Conservation (phyloP, 768 basidiomycete genomes). For the Cystofilobasidium bisporidii region DNA sequence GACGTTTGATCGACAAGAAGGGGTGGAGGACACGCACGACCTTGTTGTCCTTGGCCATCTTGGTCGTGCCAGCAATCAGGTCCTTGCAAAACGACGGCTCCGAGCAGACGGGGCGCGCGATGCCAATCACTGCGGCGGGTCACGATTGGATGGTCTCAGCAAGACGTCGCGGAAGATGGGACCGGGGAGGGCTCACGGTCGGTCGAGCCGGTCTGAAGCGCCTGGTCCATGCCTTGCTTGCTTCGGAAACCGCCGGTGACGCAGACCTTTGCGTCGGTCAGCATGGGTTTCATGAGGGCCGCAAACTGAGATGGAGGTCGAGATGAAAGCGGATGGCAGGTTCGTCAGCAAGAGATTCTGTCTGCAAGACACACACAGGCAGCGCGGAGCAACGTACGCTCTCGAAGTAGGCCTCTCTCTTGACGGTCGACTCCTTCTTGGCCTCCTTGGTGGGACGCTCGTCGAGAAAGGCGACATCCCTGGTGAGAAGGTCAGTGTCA, state of each 20-base stretch:
- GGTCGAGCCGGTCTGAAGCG: constrained; percentile 30
- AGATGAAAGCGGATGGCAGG: no score
- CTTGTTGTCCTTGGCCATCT: constrained; percentile 32
- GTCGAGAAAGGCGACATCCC: no score
- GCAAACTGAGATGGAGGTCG: no score
- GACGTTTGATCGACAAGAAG: no score
- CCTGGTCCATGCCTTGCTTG: constrained; percentile 30
- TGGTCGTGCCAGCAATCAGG: constrained; percentile 33
- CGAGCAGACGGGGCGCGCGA: constrained; percentile 36
- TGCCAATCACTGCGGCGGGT: constrained; percentile 33
- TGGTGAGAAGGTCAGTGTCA: no score
- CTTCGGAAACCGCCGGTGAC: constrained; percentile 40
- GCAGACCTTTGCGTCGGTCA: constrained; percentile 33
- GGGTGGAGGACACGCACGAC: constrained; percentile 21
- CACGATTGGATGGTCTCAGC: no score
- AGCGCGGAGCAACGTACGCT: no score
- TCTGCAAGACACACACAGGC: no score
- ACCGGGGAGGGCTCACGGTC: not conserved
- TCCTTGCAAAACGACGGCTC: constrained; percentile 36
- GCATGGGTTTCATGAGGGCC: constrained; percentile 31
- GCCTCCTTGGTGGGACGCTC: constrained; percentile 10
- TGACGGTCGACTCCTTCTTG: constrained; percentile 36
- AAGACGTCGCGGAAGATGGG: no score
- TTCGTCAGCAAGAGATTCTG: no score
- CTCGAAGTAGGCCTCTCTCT: constrained; percentile 35